Conservation (phyloP, 2,329 filamentous ascomycete genomes). For the Hymenoscyphus repandus region DNA sequence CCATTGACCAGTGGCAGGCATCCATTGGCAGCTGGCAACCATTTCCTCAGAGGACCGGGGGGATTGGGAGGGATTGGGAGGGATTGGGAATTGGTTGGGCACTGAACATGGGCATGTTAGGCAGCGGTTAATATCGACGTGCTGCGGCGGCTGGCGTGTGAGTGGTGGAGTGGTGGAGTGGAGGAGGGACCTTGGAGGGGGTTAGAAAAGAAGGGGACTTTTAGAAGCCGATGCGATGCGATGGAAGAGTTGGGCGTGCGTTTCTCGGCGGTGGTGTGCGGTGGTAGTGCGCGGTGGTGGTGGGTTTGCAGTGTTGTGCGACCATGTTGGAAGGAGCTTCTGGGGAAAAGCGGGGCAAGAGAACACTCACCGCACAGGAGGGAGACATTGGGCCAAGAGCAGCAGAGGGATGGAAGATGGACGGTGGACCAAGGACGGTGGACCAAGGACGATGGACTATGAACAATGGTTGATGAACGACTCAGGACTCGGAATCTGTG, state of each 20-base stretch:
- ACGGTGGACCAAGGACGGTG: too few species aligned
- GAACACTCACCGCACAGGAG: background rate
- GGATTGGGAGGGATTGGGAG: background rate
- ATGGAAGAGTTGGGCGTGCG: background rate
- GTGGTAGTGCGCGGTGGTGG: background rate
- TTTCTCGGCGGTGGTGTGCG: background rate
- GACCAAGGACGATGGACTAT: too few species aligned
- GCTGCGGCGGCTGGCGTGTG: conserved; percentile 1
- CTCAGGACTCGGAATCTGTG: too few species aligned
- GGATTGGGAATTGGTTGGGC: background rate
- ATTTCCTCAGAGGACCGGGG: too few species aligned
- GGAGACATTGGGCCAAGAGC: too few species aligned
- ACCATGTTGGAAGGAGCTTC: background rate
- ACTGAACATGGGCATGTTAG: conserved; percentile 1
- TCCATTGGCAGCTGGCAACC: background rate
- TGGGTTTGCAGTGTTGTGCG: background rate
- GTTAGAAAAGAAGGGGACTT: background rate
- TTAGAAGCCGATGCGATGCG: conserved; percentile 3
- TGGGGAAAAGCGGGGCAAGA: background rate
- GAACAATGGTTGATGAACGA: too few species aligned
- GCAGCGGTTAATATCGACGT: conserved; percentile 9
- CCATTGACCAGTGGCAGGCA: conserved; percentile 2
- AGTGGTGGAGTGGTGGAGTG: background rate
- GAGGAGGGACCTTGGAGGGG: background rate
- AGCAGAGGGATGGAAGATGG: too few species aligned